Conservation (phyloP, 805 yeast genomes). For the Starmerella apis region DNA sequence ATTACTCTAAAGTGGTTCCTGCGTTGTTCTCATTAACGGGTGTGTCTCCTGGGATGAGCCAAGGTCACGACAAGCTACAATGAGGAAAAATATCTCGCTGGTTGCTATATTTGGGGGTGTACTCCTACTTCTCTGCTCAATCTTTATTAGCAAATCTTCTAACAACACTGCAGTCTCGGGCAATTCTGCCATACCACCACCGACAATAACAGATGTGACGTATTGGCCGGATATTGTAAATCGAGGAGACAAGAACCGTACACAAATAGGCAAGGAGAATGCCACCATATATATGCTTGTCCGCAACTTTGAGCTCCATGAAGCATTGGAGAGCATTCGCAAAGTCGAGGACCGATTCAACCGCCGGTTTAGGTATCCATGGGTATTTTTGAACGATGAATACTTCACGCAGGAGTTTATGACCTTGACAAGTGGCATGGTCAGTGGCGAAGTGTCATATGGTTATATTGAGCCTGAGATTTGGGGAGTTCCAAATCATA, state of each 20-base stretch:
- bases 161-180: neutral
- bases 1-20: neutral
- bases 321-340: conserved; percentile 66
- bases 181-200: too few relatives aligned
- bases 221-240: conserved; percentile 26
- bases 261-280: conserved; percentile 50
- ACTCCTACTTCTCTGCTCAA: neutral
- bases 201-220: conserved; percentile 19
- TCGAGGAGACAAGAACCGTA: conserved; percentile 24
- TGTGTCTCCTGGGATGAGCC: neutral
- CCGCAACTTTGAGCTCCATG: conserved; percentile 65
- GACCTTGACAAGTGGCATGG: conserved; percentile 50
- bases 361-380: conserved; percentile 68
- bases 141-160: neutral
- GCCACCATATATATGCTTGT: conserved; percentile 85
- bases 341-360: conserved; percentile 88
- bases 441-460: conserved; percentile 66
- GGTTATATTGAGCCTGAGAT: conserved; percentile 73
- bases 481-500: conserved; percentile 69
- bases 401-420: conserved; percentile 76
- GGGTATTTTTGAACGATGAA: conserved; percentile 90
- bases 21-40: neutral
- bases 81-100: neutral
- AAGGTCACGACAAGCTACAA: neutral
- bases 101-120: neutral